phyloP scores from a whole-genome alignment of 805 yeast genomes.

The Candida caryicola region DNA sequence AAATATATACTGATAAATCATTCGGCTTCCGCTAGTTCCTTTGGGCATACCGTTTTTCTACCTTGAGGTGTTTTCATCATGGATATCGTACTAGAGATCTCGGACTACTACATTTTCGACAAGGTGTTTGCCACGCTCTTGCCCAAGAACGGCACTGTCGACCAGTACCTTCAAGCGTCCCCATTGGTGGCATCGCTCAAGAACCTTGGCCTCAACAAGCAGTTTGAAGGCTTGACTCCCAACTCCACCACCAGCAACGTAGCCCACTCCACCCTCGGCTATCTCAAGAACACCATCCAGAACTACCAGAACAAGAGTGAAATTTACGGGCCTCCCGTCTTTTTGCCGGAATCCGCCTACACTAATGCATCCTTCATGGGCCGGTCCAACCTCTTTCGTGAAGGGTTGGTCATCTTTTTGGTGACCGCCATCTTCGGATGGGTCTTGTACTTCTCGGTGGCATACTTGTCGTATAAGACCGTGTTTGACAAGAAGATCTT shows the following conservation, averaged over 20 bases:
- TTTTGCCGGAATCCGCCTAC: constrained; percentile 53
- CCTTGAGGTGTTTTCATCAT: constrained; percentile 37
- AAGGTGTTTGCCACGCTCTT: constrained; percentile 64
- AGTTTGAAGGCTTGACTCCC: constrained; percentile 2
- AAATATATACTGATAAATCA: not conserved
- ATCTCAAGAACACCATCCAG: constrained; percentile 12
- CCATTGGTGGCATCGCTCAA: constrained; percentile 8
- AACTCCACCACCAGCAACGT: constrained; percentile 7
- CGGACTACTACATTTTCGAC: constrained; percentile 75
- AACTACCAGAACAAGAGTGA: constrained; percentile 35
- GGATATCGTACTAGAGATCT: constrained; percentile 88
- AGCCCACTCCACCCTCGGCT: constrained; percentile 14
- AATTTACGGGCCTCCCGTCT: constrained; percentile 60
- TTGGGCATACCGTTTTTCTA: not conserved
- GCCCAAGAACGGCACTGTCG: constrained; percentile 52
- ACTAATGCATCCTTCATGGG: constrained; percentile 67
- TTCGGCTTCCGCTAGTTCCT: not conserved
- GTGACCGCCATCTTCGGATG: constrained; percentile 83
- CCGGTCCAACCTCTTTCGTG: constrained; percentile 73
- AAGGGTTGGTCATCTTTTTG: constrained; percentile 59
- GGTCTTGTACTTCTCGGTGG: constrained; percentile 72
- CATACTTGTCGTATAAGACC: constrained; percentile 70
- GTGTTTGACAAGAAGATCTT: constrained; percentile 86
- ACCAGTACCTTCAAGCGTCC: constrained; percentile 19
- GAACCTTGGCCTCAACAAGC: constrained; percentile 8